These are phyloP conservation scores for Aspergillus aculeatus DNA, from an alignment of 2,329 filamentous ascomycete genomes.

Conservation along the genomic window DNA sequence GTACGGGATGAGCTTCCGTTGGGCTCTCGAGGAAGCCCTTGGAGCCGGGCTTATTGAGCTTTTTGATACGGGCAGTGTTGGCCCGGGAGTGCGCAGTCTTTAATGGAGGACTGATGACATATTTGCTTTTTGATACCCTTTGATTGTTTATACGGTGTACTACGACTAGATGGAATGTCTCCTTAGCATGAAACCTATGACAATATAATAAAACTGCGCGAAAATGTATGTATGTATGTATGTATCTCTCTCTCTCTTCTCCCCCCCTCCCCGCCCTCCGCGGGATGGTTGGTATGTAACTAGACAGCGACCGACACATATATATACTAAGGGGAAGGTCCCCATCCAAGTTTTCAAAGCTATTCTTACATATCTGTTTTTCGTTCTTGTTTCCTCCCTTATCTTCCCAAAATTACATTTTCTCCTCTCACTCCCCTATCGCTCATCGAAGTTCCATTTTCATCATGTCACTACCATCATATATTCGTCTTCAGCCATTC, in stretches of 20 bases:
- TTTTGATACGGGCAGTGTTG: constrained; percentile 64
- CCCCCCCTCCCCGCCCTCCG: too few species aligned
- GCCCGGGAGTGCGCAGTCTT: constrained; percentile 50
- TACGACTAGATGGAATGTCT: too few species aligned
- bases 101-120: constrained; percentile 17
- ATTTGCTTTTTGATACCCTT: too few species aligned
- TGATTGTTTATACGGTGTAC: too few species aligned
- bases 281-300: too few species aligned
- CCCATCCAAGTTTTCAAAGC: neutral
- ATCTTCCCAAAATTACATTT: neutral
- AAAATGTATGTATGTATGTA: too few species aligned
- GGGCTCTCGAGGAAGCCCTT: constrained; percentile 60
- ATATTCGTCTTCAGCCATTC: constrained; percentile 29
- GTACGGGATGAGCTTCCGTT: constrained; percentile 59
- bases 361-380: neutral
- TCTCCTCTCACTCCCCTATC: neutral
- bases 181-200: too few species aligned
- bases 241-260: too few species aligned
- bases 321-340: neutral
- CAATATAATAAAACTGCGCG: too few species aligned
- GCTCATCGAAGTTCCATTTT: neutral
- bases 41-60: constrained; percentile 61
- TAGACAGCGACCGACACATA: too few species aligned
- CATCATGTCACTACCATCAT: constrained; percentile 5
- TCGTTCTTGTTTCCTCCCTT: neutral